Evolutionary conservation across 164 flowering plant species (phyloP), one percentile per base, ranked within the genome.

Genomic region (Vitis amurensis): DNA sequence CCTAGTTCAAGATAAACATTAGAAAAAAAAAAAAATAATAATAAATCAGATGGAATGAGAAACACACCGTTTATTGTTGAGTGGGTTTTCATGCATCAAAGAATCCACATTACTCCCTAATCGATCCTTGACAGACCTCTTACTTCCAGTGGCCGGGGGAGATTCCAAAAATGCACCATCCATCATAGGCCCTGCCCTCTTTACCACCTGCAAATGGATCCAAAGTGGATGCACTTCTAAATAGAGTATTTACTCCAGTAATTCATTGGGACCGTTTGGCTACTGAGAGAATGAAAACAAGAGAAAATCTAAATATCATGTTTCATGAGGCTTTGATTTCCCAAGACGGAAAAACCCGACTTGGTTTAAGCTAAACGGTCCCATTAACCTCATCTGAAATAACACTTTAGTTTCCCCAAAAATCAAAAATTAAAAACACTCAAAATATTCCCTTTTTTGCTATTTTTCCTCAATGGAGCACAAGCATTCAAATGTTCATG

Each of bases 61-160:
- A 47, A 17, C 68, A 30, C 66, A 87, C 93, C 92, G 78, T 78
- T 91, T 91, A 49, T 76, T 74, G 67, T 69, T 66, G 19, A 61
- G 11, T 11, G 68, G 76, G 55, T 67, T 63, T 56, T 76, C 75
- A 60, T 61, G 63, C 12, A 47, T 47, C 59, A 61, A 37, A 29
- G 76, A 74, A 74, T 82, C 93, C 7, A 9, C 70, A 72, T 68
- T 76, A 76, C 80, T 81, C 19, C 94, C 97, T 67, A 92, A 76
- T 74, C 97, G 85, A 56, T 89, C 97, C 71, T 84, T 83, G 29
- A 86, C 73, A 4, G 97, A 81, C 27, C 91, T 82, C 78, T 92
- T 90, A 50, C 75, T 78, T 59, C 93, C 95, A 49, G 73, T 70
- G 0, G 69, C 64, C 5, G 80, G 78, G 29, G 48, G 27, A 30